Conservation (phyloP, 2,329 filamentous ascomycete genomes). For the Penicillium crustosum region DNA sequence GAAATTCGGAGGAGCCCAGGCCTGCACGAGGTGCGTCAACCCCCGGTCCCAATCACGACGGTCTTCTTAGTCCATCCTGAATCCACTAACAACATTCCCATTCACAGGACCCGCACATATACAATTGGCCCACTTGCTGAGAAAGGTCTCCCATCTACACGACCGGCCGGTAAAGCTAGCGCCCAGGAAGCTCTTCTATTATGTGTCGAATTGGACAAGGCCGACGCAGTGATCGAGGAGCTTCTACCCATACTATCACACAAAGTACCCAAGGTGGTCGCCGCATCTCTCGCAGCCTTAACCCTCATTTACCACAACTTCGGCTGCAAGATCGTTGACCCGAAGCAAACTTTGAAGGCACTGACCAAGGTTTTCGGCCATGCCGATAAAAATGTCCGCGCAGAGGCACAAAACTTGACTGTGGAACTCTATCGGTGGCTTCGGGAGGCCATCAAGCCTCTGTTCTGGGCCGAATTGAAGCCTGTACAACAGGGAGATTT, state of each 20-base stretch:
- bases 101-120: conserved; percentile 65
- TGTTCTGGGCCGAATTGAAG: conserved; percentile 96
- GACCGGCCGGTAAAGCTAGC: conserved; percentile 84
- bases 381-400: conserved; percentile 96
- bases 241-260: conserved; percentile 78
- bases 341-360: conserved; percentile 83
- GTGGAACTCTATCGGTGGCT: conserved; percentile 97
- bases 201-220: conserved; percentile 84
- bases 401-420: conserved; percentile 85
- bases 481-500: conserved; percentile 92
- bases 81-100: conserved; percentile 5
- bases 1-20: conserved; percentile 81
- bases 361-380: conserved; percentile 91
- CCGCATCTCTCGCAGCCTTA: conserved; percentile 71
- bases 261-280: conserved; percentile 88
- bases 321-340: conserved; percentile 89
- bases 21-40: conserved; percentile 62
- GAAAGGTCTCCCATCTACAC: conserved; percentile 84
- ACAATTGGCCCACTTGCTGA: conserved; percentile 81
- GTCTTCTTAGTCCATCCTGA: neutral
- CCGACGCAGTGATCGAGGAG: conserved; percentile 85
- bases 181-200: conserved; percentile 83
- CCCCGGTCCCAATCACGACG: neutral
- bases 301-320: conserved; percentile 88
- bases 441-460: conserved; percentile 94